A percentile compares a stretch with the other conserved stretches of the same genome.
phyloP scores from a whole-genome alignment of 805 yeast species.

The Saturnispora kantuleensis region DNA sequence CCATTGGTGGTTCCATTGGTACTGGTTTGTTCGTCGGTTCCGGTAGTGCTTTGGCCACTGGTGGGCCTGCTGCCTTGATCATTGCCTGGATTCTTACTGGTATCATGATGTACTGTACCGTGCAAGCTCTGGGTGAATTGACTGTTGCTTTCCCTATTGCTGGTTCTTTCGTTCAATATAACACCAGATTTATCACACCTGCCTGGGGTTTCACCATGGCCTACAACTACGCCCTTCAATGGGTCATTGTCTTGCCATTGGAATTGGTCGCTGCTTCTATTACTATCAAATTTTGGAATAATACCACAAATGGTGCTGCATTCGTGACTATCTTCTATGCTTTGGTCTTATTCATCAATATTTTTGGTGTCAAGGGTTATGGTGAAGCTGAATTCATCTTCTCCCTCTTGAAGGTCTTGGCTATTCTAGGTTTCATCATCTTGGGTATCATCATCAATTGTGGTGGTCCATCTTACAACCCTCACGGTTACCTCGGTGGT shows the following conservation, averaged over 20 bases:
- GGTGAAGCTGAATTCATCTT: conserved; percentile 61
- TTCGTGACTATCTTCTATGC: conserved; percentile 48
- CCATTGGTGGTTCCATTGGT: conserved; percentile 77
- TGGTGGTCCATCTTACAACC: conserved; percentile 54
- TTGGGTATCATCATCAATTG: conserved; percentile 43
- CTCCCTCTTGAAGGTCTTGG: conserved; percentile 43
- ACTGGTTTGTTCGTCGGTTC: conserved; percentile 76
- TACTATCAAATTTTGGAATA: conserved; percentile 41
- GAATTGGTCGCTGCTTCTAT: conserved; percentile 48
- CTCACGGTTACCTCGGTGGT: conserved; percentile 45
- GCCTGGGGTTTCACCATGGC: conserved; percentile 57
- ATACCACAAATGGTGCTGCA: conserved; percentile 37
- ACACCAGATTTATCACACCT: conserved; percentile 48
- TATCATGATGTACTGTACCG: conserved; percentile 49
- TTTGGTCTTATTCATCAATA: conserved; percentile 40
- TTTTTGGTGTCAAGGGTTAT: conserved; percentile 56
- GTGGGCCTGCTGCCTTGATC: conserved; percentile 69
- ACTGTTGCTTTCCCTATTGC: conserved; percentile 54
- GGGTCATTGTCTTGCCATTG: conserved; percentile 45
- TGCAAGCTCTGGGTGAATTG: conserved; percentile 57
- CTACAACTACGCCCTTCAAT: conserved; percentile 46
- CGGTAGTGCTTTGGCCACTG: conserved; percentile 47
- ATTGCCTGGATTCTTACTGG: conserved; percentile 53
- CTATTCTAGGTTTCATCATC: conserved; percentile 50
- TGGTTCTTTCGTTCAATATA: conserved; percentile 54